These are phyloP conservation scores for Erodium texanum DNA, from an alignment of 441 rosid genomes.

Conservation along the genomic window DNA sequence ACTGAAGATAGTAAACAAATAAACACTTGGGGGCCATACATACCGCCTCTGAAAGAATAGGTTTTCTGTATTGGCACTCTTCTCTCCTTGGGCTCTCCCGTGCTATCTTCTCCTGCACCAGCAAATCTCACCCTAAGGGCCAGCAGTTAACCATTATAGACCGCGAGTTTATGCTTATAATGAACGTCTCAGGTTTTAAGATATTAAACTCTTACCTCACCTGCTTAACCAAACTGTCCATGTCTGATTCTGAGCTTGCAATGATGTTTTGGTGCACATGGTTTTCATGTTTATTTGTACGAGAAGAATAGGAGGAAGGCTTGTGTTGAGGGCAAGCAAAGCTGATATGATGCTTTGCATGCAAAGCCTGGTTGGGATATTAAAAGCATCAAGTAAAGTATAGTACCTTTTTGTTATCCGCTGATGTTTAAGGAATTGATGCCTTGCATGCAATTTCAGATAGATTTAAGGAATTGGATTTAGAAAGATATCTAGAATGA, in stretches of 20 bases:
- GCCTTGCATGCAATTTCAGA: slow-evolving; percentile 93
- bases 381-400: slow-evolving; percentile 28
- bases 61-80: slow-evolving; percentile 27
- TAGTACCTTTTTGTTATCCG: neutral
- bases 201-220: slow-evolving; percentile 18
- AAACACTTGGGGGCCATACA: neutral
- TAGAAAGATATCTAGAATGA: slow-evolving; percentile 89
- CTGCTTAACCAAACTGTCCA: slow-evolving; percentile 36
- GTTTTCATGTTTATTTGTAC: slow-evolving; percentile 22
- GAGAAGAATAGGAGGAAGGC: slow-evolving; percentile 8
- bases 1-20: slow-evolving; percentile 1
- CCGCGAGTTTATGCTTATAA: no score
- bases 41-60: slow-evolving; percentile 53
- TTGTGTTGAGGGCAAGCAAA: slow-evolving; percentile 5
- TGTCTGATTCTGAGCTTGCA: slow-evolving; percentile 1
- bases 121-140: slow-evolving; percentile 28
- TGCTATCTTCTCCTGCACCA: slow-evolving; percentile 21
- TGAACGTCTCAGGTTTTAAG: neutral
- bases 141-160: neutral
- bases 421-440: no score
- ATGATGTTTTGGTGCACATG: no score
- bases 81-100: slow-evolving; percentile 16
- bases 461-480: slow-evolving; percentile 88
- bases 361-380: slow-evolving; percentile 23
- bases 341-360: slow-evolving; percentile 32